phyloP scores from a whole-genome alignment of 345 rosid species.

The Garcia nutans region DNA sequence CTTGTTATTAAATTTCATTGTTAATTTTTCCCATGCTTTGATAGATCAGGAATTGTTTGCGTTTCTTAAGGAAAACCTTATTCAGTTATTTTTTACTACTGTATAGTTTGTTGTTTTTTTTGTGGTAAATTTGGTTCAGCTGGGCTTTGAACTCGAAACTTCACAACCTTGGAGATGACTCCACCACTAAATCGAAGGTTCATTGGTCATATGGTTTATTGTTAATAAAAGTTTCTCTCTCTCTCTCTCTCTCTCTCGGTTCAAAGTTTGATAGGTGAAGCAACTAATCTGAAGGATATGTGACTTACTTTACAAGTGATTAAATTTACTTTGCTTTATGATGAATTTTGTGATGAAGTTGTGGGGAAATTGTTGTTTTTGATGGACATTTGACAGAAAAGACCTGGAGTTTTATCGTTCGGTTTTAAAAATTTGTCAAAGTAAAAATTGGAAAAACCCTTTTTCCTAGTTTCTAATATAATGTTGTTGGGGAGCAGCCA shows the following conservation, averaged over 20 bases:
- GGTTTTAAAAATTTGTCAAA: background rate
- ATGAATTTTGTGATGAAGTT: background rate
- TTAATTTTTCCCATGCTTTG: conserved; percentile 5
- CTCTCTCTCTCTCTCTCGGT: too few relatives aligned
- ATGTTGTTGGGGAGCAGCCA: background rate
- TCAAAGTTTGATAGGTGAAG: background rate
- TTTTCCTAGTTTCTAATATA: background rate
- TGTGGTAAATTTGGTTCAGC: too few relatives aligned
- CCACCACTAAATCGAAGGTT: too few relatives aligned
- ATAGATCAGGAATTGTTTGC: conserved; percentile 8
- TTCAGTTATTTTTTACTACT: background rate
- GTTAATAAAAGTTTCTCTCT: too few relatives aligned
- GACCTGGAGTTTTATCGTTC: background rate
- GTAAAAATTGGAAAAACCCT: background rate
- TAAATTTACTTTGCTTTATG: too few relatives aligned
- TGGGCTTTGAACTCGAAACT: too few relatives aligned
- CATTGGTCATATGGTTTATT: too few relatives aligned
- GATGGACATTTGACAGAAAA: background rate
- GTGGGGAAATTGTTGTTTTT: background rate
- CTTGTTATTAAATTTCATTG: background rate
- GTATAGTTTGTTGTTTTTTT: background rate
- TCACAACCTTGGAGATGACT: too few relatives aligned
- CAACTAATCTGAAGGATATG: background rate
- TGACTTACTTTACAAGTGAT: too few relatives aligned
- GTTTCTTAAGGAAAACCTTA: background rate